Evolutionary conservation across 768 basidiomycete genomes (phyloP).

Genomic region (Mycena olivaceomarginata): DNA sequence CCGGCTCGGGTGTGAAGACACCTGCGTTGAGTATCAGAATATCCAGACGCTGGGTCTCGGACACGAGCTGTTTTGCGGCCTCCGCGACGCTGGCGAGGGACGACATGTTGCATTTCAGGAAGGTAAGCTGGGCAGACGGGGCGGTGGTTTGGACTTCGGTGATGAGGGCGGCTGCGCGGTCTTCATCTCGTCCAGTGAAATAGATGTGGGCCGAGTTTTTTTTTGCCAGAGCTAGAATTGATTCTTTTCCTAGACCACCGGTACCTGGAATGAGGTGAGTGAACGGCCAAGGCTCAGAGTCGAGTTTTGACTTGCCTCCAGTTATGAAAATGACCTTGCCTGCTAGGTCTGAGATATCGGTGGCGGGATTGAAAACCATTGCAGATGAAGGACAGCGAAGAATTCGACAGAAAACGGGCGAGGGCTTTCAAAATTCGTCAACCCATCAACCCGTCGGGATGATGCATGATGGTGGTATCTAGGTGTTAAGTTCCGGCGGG

Average conservation of each 20-base stretch:
- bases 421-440: no score
- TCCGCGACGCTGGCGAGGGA: constrained; percentile 33
- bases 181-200: constrained; percentile 34
- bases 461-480: no score
- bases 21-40: constrained; percentile 40
- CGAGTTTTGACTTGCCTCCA: background rate
- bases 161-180: constrained; percentile 18
- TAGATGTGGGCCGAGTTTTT: constrained; percentile 30
- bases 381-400: no score
- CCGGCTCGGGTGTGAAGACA: constrained; percentile 13
- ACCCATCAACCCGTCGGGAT: no score
- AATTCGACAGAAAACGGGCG: no score
- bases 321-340: constrained; percentile 34
- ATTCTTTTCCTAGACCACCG: constrained; percentile 31
- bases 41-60: constrained; percentile 26
- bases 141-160: background rate
- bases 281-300: background rate
- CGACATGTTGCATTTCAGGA: constrained; percentile 37
- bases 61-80: constrained; percentile 11
- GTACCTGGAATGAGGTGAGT: constrained; percentile 13
- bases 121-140: constrained; percentile 18
- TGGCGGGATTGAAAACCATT: constrained; percentile 22
- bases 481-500: no score
- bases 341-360: constrained; percentile 17
- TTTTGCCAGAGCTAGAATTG: constrained; percentile 23